Base-by-base conservation (phyloP, 148 eudicot species). In the Suaeda aralocaspica region DNA sequence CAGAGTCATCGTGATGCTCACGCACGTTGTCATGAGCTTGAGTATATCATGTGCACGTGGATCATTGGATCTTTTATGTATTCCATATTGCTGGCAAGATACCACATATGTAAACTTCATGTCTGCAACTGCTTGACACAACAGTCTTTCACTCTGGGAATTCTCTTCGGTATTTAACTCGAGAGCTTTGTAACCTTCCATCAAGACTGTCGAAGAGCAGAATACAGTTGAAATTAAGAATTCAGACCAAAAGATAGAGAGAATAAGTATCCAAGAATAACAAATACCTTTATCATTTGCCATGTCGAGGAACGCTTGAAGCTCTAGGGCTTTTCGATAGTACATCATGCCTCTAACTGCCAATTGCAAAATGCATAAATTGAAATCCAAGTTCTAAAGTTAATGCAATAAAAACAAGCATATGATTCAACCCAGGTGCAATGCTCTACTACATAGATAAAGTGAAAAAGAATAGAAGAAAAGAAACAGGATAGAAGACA, bases 271-370 rank as follows among this genome's bases (percentile, higher is more conserved):
- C 28, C 34, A 68, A 34, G 45, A 24, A 6, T 24, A 6, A 41
- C 13, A 12, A 14, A 4, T 82, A 92, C 97, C 97, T 70, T 89
- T 86, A 77, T 91, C 91, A 76, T 85, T 72, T 66, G 99, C 99
- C 97, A 94, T 94, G 80, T 94, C 99, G 62, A 94, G 91, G 78
- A 94, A 94, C 67, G 99, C 99, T 79, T 94, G 99, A 81, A 94
- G 99, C 78, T 91, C 92, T 56, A 94, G 77, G 59, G 99, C 99
- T 82, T 86, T 86, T 36, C 99, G 91, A 74, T 94, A 94, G 66
- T 94, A 94, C 99, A 94, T 94, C 99, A 94, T 94, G 49, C 99
- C 99, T 70, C 99, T 80, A 65, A 94, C 99, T 94, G 91, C 70
- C 60, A 84, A 64, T 68, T 34, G 25, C n/a, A 58, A 72, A 15